Conservation (phyloP, 225 moss, liverwort and hornwort species). For the Sphagnum contortum region DNA sequence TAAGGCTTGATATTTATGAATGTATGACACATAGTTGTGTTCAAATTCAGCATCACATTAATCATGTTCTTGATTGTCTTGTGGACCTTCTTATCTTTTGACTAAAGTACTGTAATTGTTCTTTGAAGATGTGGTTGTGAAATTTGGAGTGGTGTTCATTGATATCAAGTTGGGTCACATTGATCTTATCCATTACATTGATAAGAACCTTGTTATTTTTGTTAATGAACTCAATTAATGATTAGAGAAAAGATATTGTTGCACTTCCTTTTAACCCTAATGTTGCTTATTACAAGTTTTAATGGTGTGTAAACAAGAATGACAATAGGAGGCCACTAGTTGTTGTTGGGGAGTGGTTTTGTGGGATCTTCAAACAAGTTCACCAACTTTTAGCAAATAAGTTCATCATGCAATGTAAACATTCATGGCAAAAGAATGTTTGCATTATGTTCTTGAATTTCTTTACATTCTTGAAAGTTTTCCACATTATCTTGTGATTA, state of each 20-base stretch:
- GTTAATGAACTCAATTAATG: neutral
- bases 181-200: neutral
- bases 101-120: neutral
- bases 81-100: neutral
- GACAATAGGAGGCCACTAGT: neutral
- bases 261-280: neutral
- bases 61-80: neutral
- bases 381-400: neutral
- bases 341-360: neutral
- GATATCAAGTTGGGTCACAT: neutral
- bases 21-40: neutral
- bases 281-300: neutral
- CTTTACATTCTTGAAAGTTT: no score
- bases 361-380: neutral
- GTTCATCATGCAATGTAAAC: neutral
- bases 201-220: neutral
- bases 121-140: neutral
- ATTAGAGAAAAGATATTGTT: neutral
- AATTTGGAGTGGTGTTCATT: neutral
- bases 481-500: no score
- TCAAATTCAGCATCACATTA: neutral
- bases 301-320: neutral
- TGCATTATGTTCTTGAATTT: no score
- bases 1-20: neutral
- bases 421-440: no score